Percentiles rank a stretch among this genome's conserved stretches.
phyloP scores from a whole-genome alignment of 345 rosid species.

The Clausena lansium region DNA sequence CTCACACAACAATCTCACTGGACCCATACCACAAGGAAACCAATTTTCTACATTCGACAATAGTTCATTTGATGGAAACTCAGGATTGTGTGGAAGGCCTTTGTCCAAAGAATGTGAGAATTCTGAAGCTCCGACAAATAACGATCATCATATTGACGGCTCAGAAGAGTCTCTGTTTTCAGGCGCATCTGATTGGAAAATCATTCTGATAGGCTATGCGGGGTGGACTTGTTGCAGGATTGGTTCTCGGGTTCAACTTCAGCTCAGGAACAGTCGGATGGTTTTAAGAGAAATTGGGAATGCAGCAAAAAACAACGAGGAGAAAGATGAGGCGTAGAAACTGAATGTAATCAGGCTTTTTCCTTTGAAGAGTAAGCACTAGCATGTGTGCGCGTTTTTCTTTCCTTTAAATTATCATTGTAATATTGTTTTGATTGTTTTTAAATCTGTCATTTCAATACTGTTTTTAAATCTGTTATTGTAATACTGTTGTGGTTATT shows the following conservation, averaged over 20 bases:
- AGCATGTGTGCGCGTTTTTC: too few relatives aligned
- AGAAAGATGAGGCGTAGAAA: not conserved
- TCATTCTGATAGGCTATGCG: not conserved
- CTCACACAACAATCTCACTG: not conserved
- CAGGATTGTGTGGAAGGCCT: not conserved
- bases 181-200: not conserved
- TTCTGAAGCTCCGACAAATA: not conserved
- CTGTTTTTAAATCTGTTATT: too few relatives aligned
- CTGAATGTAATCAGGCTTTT: not conserved
- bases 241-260: not conserved
- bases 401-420: too few relatives aligned
- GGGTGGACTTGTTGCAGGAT: not conserved
- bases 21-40: not conserved
- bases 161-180: not conserved
- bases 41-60: not conserved
- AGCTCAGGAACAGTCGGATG: not conserved
- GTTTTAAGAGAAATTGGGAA: not conserved
- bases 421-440: too few relatives aligned
- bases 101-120: not conserved
- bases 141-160: not conserved
- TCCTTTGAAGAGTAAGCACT: too few relatives aligned
- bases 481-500: too few relatives aligned
- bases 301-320: not conserved
- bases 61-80: not conserved
- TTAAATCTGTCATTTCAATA: too few relatives aligned